Base-by-base conservation (phyloP, 1,284 basidiomycete species). In the Cerrena zonata region DNA sequence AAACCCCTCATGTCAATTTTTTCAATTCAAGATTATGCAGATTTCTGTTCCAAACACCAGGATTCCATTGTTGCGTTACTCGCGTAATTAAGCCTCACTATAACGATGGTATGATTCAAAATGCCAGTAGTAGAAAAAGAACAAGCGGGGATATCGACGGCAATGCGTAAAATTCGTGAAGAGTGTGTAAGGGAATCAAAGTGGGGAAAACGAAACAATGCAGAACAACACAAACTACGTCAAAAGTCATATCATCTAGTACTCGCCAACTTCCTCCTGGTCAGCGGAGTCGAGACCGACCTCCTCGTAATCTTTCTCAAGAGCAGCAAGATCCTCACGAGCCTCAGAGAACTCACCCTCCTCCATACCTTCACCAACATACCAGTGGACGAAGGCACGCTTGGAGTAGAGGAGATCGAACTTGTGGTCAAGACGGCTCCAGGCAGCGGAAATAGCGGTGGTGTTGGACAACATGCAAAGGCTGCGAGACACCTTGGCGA, bases 301-400 rank as follows among this genome's bases (percentile, higher is more conserved):
- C 72, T 94, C 92, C 70, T 94, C 91, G 67, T 94, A 95, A 63
- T 94, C 92, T 74, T 96, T 95, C 78, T 97, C 94, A 53, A 97
- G 83, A 13, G 94, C 94, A 37, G 94, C 94, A 53, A 97, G 84
- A 70, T 97, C 94, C 74, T 97, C 94, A 60, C 94, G 89, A 24
- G 94, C 94, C 75, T 97, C 94, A 44, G 91, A 93, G 75, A 97
- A 95, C 74, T 98, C 94, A 67, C 94, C 94, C 76, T 97, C 94
- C 71, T 97, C 94, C 94, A 97, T 98, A 74, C 94, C 94, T 72
- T 96, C 94, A 61, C 94, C 94, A 56, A 93, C 91, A 62, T 94
- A 95, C 91, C 91, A 90, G 75, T 94, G 86, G 44, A 90, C 91
- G 67, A 94, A 94, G 53, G 86, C 92, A 70, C 88, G 89, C 75